These are phyloP conservation scores for Penicillium soppii DNA, from an alignment of 495 filamentous ascomycete species.

Conservation along the genomic window DNA sequence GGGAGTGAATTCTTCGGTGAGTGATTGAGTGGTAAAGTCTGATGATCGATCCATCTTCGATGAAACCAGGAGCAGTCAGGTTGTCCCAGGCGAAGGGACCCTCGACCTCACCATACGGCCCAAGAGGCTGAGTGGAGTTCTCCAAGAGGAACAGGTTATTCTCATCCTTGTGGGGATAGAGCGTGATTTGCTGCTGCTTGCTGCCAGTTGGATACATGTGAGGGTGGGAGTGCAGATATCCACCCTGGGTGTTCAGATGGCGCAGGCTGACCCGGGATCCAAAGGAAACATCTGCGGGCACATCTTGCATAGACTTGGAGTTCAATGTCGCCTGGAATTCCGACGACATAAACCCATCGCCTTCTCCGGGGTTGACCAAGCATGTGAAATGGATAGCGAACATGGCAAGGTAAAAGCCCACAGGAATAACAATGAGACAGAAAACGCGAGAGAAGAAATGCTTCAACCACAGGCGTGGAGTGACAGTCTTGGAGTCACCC, in stretches of 20 bases:
- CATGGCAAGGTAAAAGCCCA: constrained; percentile 90
- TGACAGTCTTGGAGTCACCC: constrained; percentile 81
- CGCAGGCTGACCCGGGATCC: constrained; percentile 84
- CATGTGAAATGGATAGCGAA: constrained; percentile 95
- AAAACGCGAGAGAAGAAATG: constrained; percentile 90
- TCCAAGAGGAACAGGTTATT: constrained; percentile 94
- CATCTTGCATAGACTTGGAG: constrained; percentile 92
- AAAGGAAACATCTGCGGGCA: constrained; percentile 86
- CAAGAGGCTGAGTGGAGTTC: constrained; percentile 91
- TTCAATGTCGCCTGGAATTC: constrained; percentile 98
- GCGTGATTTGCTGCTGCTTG: constrained; percentile 97
- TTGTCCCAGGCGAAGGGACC: constrained; percentile 84
- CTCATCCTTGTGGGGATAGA: constrained; percentile 98
- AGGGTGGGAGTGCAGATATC: constrained; percentile 93
- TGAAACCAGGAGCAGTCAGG: constrained; percentile 56
- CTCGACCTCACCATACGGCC: constrained; percentile 71
- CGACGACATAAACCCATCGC: constrained; percentile 98
- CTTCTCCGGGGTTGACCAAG: constrained; percentile 90
- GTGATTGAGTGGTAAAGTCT: constrained; percentile 81
- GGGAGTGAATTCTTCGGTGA: constrained; percentile 87
- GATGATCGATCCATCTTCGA: constrained; percentile 78
- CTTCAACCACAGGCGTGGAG: constrained; percentile 86
- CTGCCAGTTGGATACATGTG: constrained; percentile 97
- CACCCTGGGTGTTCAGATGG: constrained; percentile 95
- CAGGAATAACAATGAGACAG: constrained; percentile 87